A percentile compares a stretch with the other conserved stretches of the same genome.
Evolutionary conservation across 768 basidiomycete genomes (phyloP).

Genomic region (Boletus pseudopeckii): DNA sequence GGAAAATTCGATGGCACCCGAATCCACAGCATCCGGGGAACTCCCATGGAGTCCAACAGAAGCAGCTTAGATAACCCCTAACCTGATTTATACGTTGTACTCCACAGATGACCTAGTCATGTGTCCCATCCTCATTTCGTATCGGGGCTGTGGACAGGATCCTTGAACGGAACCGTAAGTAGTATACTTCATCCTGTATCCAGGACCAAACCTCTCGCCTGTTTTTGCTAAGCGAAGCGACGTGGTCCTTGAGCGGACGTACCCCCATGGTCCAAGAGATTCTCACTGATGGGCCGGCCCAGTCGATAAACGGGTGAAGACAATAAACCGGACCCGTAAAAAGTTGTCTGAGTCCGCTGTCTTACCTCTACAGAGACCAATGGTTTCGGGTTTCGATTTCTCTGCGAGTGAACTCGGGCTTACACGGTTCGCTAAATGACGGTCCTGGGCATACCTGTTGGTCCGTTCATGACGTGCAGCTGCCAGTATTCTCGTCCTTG

Average conservation of each 20-base stretch:
- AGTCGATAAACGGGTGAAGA: not conserved
- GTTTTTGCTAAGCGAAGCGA: not conserved
- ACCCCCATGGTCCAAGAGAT: too few relatives aligned
- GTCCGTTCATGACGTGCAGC: too few relatives aligned
- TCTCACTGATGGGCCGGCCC: not conserved
- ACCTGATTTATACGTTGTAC: not conserved
- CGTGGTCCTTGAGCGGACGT: not conserved
- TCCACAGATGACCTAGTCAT: not conserved
- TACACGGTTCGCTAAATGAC: not conserved
- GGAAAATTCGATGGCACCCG: not conserved
- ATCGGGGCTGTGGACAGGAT: not conserved
- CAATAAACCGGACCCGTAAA: not conserved
- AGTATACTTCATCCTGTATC: not conserved
- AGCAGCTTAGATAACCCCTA: constrained; percentile 1
- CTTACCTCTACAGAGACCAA: not conserved
- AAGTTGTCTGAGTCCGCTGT: not conserved
- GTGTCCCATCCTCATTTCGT: not conserved
- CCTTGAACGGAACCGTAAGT: too few relatives aligned
- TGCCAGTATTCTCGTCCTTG: too few relatives aligned
- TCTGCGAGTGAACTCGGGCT: not conserved
- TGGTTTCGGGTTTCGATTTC: not conserved
- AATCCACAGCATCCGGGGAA: constrained; percentile 3
- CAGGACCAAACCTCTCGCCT: not conserved
- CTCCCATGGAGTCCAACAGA: constrained; percentile 4
- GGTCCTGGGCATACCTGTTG: not conserved